Conservation (phyloP, 179 eudicot species). For the Camellia oleifera region DNA sequence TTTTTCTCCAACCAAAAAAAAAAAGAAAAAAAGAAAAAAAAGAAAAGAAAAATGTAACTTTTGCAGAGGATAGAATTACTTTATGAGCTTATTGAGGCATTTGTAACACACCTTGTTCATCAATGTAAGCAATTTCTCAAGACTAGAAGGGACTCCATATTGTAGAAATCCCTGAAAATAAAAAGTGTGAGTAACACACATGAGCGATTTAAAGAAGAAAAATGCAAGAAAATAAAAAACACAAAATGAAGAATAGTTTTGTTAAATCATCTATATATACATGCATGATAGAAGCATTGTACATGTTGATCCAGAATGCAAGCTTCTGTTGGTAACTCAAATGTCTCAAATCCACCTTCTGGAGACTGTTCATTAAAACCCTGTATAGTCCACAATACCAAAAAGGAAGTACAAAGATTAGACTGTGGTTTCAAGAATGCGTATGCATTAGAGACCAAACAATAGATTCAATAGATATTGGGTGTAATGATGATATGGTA, state of each 20-base stretch:
- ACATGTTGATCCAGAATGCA: slow-evolving; percentile 96
- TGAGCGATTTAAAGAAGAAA: background rate
- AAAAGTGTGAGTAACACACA: background rate
- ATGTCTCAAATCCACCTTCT: slow-evolving; percentile 70
- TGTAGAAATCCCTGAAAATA: slow-evolving; percentile 77
- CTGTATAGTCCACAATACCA: slow-evolving; percentile 24
- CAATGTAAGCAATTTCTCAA: slow-evolving; percentile 59
- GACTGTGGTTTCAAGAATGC: background rate
- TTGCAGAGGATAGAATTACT: background rate
- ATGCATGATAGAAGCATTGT: slow-evolving; percentile 94
- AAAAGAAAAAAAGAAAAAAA: too few relatives aligned
- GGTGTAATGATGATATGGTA: too few relatives aligned
- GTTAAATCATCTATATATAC: slow-evolving; percentile 32
- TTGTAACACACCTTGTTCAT: slow-evolving; percentile 62
- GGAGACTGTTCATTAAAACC: slow-evolving; percentile 59
- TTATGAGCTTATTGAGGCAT: background rate
- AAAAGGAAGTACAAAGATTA: background rate
- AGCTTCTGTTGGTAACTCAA: slow-evolving; percentile 74
- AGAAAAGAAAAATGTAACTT: too few relatives aligned
- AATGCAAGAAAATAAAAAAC: background rate
- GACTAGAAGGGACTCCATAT: slow-evolving; percentile 69
- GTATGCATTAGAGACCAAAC: background rate
- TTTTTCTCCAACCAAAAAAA: too few relatives aligned
- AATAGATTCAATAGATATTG: too few relatives aligned
- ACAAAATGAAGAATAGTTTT: background rate